Evolutionary conservation across 1,284 basidiomycete genomes (phyloP).

Genomic region (Irpex sp.): DNA sequence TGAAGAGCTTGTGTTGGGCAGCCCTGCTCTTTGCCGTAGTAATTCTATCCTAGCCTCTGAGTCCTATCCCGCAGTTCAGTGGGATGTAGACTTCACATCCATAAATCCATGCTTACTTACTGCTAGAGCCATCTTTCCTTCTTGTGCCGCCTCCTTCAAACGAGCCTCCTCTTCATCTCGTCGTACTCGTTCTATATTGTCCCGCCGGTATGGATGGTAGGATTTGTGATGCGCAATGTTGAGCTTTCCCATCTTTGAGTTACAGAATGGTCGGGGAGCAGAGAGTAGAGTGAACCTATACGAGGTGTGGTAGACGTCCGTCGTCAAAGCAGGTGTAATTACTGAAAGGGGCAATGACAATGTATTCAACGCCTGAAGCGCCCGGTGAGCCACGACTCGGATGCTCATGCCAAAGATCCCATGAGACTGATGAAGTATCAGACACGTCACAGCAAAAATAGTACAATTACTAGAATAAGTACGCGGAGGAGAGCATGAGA

Average conservation of each 20-base stretch:
- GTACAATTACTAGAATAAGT: too few relatives aligned
- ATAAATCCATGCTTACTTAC: conserved; percentile 36
- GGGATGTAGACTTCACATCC: neutral
- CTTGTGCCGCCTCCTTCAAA: conserved; percentile 58
- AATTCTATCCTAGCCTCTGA: conserved; percentile 73
- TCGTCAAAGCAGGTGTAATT: neutral
- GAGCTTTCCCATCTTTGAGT: conserved; percentile 63
- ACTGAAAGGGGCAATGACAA: neutral
- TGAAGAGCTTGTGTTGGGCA: conserved; percentile 34
- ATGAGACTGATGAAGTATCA: too few relatives aligned
- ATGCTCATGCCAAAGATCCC: too few relatives aligned
- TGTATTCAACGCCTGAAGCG: neutral
- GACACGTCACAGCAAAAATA: too few relatives aligned
- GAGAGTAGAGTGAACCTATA: neutral
- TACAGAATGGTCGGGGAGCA: neutral
- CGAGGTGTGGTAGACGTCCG: neutral
- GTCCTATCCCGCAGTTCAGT: conserved; percentile 41
- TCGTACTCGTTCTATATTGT: conserved; percentile 79
- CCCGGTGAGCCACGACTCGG: too few relatives aligned
- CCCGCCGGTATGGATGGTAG: conserved; percentile 80
- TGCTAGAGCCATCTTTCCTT: conserved; percentile 68
- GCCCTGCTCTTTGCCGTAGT: conserved; percentile 58
- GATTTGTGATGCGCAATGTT: conserved; percentile 90
- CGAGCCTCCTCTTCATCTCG: conserved; percentile 80
- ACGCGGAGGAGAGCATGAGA: too few relatives aligned